Evolutionary conservation across 441 rosid genomes (phyloP).

Genomic region (Erodium moschatum): DNA sequence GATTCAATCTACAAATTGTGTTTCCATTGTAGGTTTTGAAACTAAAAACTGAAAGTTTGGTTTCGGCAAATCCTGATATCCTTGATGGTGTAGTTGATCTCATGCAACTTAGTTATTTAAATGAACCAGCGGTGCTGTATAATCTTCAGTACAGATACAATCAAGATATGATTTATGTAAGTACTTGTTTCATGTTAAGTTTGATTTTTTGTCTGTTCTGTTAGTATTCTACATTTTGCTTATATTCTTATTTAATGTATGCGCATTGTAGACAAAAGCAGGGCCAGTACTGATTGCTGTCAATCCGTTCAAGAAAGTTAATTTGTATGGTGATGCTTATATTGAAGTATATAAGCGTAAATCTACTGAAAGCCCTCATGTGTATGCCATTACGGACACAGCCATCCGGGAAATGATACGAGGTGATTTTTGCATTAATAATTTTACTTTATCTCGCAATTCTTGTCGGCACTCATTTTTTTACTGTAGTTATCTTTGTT

Average conservation of each 20-base stretch:
- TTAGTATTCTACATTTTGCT: slow-evolving; percentile 12
- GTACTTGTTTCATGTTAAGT: slow-evolving; percentile 25
- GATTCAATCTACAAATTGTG: slow-evolving; percentile 17
- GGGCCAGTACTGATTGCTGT: slow-evolving; percentile 94
- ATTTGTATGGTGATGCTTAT: slow-evolving; percentile 65
- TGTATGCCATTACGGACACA: slow-evolving; percentile 88
- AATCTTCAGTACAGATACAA: slow-evolving; percentile 82
- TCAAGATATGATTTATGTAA: slow-evolving; percentile 85
- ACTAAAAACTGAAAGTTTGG: slow-evolving; percentile 61
- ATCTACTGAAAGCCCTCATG: slow-evolving; percentile 78
- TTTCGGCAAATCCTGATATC: slow-evolving; percentile 95
- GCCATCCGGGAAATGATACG: slow-evolving; percentile 96
- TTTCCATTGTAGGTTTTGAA: slow-evolving; percentile 45
- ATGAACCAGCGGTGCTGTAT: slow-evolving; percentile 91
- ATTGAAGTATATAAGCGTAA: slow-evolving; percentile 78
- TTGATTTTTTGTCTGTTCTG: slow-evolving; percentile 15
- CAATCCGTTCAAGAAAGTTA: slow-evolving; percentile 91
- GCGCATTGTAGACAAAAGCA: slow-evolving; percentile 71
- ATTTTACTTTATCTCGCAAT: slow-evolving; percentile 12
- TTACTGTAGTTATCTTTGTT: slow-evolving; percentile 27
- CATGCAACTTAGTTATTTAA: slow-evolving; percentile 95
- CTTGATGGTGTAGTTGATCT: slow-evolving; percentile 98
- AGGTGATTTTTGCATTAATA: slow-evolving; percentile 38
- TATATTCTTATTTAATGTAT: slow-evolving; percentile 20
- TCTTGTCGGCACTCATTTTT: slow-evolving; percentile 14